These are phyloP conservation scores for Auricularia sp. DNA, from an alignment of 768 basidiomycete species.

Conservation along the genomic window DNA sequence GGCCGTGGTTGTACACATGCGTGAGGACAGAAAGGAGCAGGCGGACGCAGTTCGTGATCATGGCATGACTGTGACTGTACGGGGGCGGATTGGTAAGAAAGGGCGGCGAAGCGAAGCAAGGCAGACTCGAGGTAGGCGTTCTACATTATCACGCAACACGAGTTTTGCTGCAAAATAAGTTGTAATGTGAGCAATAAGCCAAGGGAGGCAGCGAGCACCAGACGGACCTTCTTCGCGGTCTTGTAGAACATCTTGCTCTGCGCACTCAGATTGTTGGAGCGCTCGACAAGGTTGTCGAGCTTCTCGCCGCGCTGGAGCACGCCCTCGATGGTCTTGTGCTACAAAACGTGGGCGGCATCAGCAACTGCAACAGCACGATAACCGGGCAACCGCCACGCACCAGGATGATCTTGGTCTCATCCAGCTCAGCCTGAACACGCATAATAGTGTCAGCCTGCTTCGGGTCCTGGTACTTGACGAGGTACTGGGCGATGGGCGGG, in stretches of 20 bases:
- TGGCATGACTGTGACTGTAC: no score
- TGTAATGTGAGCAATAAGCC: no score
- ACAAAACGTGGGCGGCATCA: no score
- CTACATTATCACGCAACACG: conserved; percentile 63
- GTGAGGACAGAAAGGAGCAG: no score
- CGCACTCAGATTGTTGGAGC: conserved; percentile 76
- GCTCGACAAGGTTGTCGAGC: conserved; percentile 89
- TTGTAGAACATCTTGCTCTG: conserved; percentile 99
- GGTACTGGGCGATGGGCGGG: conserved; percentile 64
- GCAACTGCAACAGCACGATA: no score
- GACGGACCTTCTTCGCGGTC: conserved; percentile 91
- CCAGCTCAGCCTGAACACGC: conserved; percentile 94
- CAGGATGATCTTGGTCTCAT: conserved; percentile 97
- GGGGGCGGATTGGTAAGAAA: no score
- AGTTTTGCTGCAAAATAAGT: conserved; percentile 63
- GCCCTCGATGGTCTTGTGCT: conserved; percentile 96
- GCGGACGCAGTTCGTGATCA: no score
- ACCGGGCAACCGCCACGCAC: no score
- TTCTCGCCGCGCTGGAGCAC: conserved; percentile 95
- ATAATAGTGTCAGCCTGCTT: conserved; percentile 96
- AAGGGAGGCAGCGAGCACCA: not conserved
- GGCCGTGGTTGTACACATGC: no score
- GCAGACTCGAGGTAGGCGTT: no score
- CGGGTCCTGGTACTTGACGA: conserved; percentile 94
- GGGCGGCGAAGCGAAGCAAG: no score